Evolutionary conservation across 176 grass and related monocot genomes (phyloP).

Genomic region (Bromus sterilis): DNA sequence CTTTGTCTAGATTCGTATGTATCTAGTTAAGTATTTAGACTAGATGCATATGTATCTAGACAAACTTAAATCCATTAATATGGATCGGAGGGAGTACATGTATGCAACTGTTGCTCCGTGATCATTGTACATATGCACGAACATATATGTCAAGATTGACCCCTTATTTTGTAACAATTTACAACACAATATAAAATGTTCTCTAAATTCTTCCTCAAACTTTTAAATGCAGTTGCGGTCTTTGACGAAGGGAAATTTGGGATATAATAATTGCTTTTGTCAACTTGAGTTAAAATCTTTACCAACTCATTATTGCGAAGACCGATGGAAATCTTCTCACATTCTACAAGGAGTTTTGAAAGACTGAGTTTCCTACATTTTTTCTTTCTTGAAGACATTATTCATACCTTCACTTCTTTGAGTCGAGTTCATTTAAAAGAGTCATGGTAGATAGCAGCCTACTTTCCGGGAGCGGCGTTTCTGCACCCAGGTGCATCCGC

Average conservation of each 20-base stretch:
- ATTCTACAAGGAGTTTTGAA: not conserved
- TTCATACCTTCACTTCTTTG: not conserved
- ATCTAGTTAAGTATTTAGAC: no score
- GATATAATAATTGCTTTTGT: constrained; percentile 6
- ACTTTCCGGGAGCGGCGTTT: no score
- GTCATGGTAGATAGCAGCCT: not conserved
- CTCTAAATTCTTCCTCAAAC: not conserved
- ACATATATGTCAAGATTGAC: not conserved
- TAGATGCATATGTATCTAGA: no score
- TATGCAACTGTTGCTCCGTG: constrained; percentile 8
- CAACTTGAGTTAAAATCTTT: constrained; percentile 37
- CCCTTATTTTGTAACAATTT: not conserved
- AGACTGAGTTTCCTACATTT: not conserved
- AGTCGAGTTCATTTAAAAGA: not conserved
- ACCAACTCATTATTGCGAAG: constrained; percentile 40
- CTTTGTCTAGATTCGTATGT: no score
- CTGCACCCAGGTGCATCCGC: no score
- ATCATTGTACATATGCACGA: not conserved
- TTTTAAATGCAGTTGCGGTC: not conserved
- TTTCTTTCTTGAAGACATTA: not conserved
- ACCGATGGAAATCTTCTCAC: not conserved
- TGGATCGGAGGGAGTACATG: no score
- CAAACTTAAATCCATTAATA: no score
- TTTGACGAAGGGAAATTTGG: not conserved
- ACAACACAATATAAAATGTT: not conserved